Base-by-base conservation (phyloP, 2,329 filamentous ascomycete genomes). In the Neoscytalidium dimidiatum region DNA sequence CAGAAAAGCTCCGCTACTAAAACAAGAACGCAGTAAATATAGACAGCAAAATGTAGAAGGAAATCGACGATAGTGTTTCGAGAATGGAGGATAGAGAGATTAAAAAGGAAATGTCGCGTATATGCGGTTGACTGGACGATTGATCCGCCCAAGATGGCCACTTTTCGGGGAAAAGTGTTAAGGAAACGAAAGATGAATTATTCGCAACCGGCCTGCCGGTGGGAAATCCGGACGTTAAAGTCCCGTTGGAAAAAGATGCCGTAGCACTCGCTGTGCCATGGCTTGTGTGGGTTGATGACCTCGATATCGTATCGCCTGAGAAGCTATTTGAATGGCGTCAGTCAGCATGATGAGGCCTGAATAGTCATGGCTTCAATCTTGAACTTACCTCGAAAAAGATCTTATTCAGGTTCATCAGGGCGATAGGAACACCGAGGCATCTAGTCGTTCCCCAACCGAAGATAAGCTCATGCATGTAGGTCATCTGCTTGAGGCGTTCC, bases 331-430 rank as follows among this genome's bases (percentile, higher is more conserved):
- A 6, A 14, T 13, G n/a, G n/a, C n/a, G n/a, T n/a, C n/a, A 13
- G 23, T 49, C 23, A 49, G 46, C 4, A 41, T 41, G 4, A 41
- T 9, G 13, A n/a, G n/a, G n/a, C n/a, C n/a, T n/a, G n/a, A n/a
- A n/a, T 43, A 14, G 38, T 43, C 17, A 8, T 4, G 17, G 17
- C 28, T 70, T 71, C 3, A 77, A 74, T 8, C n/a, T n/a, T n/a
- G n/a, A 29, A 23, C 46, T 49, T 17, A 58, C 23, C 74, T 84
- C 81, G 29, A 82, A 78, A 33, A 79, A 73, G 3, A 77, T 67
- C 68, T 79, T 79, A 64, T 78, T 72, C 19, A 79, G 69, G 68
- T 79, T 77, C 48, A 78, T 72, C 56, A 73, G 43, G 9, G 77
- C 77, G 26, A 79, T 68, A 3, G 70, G 70, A 33, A 65, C 69